Percentiles rank a stretch among this genome's conserved stretches.
Conservation (phyloP, 2,329 filamentous ascomycete species). For the Penicillium sp. region DNA sequence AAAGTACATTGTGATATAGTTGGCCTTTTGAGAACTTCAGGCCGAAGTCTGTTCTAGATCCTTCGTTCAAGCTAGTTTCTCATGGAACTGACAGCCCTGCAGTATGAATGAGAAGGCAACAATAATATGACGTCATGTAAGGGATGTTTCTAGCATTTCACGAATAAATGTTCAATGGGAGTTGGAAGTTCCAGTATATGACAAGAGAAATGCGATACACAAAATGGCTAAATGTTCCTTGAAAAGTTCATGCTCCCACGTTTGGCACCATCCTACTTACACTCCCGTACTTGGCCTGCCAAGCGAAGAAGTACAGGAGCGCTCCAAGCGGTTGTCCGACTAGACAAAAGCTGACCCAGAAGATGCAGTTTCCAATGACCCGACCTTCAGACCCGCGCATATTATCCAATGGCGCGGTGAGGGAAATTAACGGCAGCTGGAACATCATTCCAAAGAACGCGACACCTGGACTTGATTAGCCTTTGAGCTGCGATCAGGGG, state of each 20-base stretch:
- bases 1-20: not conserved
- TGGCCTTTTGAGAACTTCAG: not conserved
- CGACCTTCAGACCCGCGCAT: conserved; percentile 72
- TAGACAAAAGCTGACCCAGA: conserved; percentile 95
- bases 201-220: not conserved
- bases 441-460: conserved; percentile 93
- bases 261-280: conserved; percentile 50
- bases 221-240: not conserved
- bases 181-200: not conserved
- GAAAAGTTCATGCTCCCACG: not conserved
- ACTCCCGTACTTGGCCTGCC: conserved; percentile 95
- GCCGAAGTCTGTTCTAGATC: not conserved
- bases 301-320: conserved; percentile 93
- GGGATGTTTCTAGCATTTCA: not conserved
- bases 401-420: conserved; percentile 77
- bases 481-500: not conserved
- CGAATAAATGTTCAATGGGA: not conserved
- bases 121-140: not conserved
- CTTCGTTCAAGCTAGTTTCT: not conserved
- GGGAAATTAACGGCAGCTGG: conserved; percentile 80
- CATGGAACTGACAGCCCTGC: not conserved
- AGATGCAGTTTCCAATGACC: conserved; percentile 85
- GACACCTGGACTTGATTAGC: conserved; percentile 58
- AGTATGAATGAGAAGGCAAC: not conserved
- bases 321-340: conserved; percentile 92